Base-by-base conservation (phyloP, 495 filamentous ascomycete genomes). In the Clohesyomyces aquaticus region DNA sequence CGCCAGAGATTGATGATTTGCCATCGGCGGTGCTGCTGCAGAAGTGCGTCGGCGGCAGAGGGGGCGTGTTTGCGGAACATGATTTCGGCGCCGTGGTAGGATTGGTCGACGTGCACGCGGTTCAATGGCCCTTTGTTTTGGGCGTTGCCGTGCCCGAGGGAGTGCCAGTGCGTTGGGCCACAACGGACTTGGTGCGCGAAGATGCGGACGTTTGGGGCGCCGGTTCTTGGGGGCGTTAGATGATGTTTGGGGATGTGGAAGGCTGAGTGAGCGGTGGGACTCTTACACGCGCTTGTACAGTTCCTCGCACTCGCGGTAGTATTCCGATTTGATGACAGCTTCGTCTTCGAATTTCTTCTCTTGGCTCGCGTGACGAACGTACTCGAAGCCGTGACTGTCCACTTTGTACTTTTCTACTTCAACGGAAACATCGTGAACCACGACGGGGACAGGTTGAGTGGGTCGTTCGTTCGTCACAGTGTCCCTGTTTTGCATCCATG, bases 1-100 rank as follows among this genome's bases (percentile, higher is more conserved):
- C 55, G 55, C 55, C 55, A 58, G 22, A 58, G 55, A 25, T 58
- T 58, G 55, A 58, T 32, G 38, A 58, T 58, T n/a, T 45, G 42
- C 55, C 55, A 58, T 4, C 55, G 55, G 3, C 2, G 8, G 3
- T 18, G 18, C 6, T 18, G 16, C 3, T 9, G n/a, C 4, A 58
- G 35, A 22, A 45, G 21, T 16, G 55, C 3, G 18, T n/a, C 4
- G 32, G 16, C 26, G 6, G 3, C 19, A 9, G 1, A 4, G 4
- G 55, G 38, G 41, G 47, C 1, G 2, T 58, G 38, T 19, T 58
- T 58, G 21, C 55, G 38, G 2, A 58, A n/a, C 2, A 47, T 27
- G 41, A 58, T 18, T 26, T 58, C 55, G 41, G 55, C 55, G 41
- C 55, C 55, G 21, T 21, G 12, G 35, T 45, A 46, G 10, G 38